Evolutionary conservation across 2,329 filamentous ascomycete genomes (phyloP).

Genomic region (Lithohypha guttulata): DNA sequence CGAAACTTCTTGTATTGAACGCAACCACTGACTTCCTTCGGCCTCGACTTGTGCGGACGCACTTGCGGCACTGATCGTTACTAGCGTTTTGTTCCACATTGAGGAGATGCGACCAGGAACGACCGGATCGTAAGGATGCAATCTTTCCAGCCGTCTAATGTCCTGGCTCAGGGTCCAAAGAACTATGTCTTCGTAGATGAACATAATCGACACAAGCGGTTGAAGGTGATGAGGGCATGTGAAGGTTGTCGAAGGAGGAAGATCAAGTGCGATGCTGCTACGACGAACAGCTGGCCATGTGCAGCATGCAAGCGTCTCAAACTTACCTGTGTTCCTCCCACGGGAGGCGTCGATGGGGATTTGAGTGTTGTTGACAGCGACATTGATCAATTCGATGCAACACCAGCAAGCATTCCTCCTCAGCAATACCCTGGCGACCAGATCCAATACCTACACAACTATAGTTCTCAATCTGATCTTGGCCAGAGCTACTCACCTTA

Average conservation of each 20-base stretch:
- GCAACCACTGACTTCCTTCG: too few relatives aligned
- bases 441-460: slow-evolving; percentile 12
- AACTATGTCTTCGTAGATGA: slow-evolving; percentile 99
- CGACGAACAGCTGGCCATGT: slow-evolving; percentile 95
- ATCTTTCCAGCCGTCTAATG: slow-evolving; percentile 16
- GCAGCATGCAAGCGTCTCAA: slow-evolving; percentile 87
- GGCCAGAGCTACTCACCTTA: slow-evolving; percentile 4
- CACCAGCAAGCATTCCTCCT: neutral
- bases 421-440: slow-evolving; percentile 6
- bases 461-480: slow-evolving; percentile 9
- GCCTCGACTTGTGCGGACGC: neutral
- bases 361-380: slow-evolving; percentile 14
- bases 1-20: too few relatives aligned
- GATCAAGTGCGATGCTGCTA: slow-evolving; percentile 96
- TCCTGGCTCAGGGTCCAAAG: slow-evolving; percentile 17
- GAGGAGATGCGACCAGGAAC: slow-evolving; percentile 3
- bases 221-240: slow-evolving; percentile 97
- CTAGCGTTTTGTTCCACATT: slow-evolving; percentile 7
- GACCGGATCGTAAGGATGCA: slow-evolving; percentile 20
- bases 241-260: slow-evolving; percentile 90
- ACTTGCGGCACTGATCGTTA: slow-evolving; percentile 1
- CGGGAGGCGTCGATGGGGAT: slow-evolving; percentile 60
- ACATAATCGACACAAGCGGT: slow-evolving; percentile 91
- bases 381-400: neutral
- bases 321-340: slow-evolving; percentile 83